Base-by-base conservation (phyloP, 1,284 basidiomycete species). In the Microbotryum saponariae region DNA sequence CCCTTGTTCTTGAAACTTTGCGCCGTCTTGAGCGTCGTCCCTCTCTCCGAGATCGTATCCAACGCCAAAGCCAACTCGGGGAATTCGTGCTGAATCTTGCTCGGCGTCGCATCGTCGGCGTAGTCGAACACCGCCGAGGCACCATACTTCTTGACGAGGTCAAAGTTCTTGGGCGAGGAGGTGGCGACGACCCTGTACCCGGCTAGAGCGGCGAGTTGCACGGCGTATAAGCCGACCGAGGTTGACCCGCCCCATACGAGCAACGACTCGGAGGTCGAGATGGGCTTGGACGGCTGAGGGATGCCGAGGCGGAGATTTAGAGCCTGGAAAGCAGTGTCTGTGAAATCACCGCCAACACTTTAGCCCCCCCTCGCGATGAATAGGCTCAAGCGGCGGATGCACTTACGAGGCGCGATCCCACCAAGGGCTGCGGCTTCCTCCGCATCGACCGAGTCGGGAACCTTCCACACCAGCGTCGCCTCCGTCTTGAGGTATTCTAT, bases 181-280 rank as follows among this genome's bases (percentile, higher is more conserved):
- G 80, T 82, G 7, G 81, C 74, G 56, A 84, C 79, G 62, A 84
- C 81, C 0, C 78, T 79, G 75, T 82, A 82, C 1, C 82, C 82
- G 1, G 81, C 78, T 0, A 79, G 71, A 51, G 76, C 76, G 52
- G 83, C 77, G n/a, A 84, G 75, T 70, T 84, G 83, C 53, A 85
- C 77, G 1, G 74, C 82, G 64, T 81, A 80, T 37, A 77, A 71
- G 0, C 80, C 80, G 45, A 80, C 78, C 8, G 75, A 72, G 14
- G 77, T 75, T 14, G 78, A 72, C 16, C 78, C 79, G 21, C 75
- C 77, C 71, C 78, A 79, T 44, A 81, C 72, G 29, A 81, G 62
- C 42, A 79, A 73, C 2, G 79, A 74, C 59, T 76, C 74, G 8
- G 73, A 72, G 0, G 71, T 59, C 64, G 77, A 78, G 56, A 33